Evolutionary conservation across 208 protist genomes (phyloP).

Genomic region (Trypanosoma theileri): DNA sequence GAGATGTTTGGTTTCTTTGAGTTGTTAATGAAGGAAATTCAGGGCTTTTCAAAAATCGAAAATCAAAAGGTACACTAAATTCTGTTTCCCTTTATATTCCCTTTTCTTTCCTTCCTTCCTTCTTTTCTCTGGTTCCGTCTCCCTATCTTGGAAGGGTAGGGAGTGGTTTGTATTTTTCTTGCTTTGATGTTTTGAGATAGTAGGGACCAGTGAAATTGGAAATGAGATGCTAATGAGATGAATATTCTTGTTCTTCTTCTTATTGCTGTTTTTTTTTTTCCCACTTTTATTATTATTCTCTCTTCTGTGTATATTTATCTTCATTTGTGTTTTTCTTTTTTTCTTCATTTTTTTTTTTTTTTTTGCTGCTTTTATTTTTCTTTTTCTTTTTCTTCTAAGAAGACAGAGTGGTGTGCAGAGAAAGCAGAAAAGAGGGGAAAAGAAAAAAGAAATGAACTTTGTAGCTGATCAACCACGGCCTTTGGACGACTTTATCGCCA

Average conservation of each 20-base stretch:
- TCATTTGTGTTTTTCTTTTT: background rate
- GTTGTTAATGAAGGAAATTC: background rate
- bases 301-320: background rate
- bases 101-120: constrained; percentile 15
- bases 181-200: background rate
- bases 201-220: too few species aligned
- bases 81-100: constrained; percentile 7
- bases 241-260: too few species aligned
- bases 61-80: constrained; percentile 5
- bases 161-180: too few species aligned
- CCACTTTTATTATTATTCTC: too few species aligned
- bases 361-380: constrained; percentile 21
- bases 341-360: constrained; percentile 7
- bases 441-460: constrained; percentile 3
- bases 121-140: too few species aligned
- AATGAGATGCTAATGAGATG: too few species aligned
- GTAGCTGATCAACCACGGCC: constrained; percentile 24
- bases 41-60: background rate
- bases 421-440: background rate
- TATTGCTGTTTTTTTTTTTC: too few species aligned
- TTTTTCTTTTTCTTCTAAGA: constrained; percentile 3
- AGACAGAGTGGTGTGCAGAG: too few species aligned
- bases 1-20: constrained; percentile 7
- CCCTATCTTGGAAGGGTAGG: too few species aligned
- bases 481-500: constrained; percentile 44